These are phyloP conservation scores for Periconia sp. DNA, from an alignment of 2,329 filamentous ascomycete genomes.

Conservation along the genomic window DNA sequence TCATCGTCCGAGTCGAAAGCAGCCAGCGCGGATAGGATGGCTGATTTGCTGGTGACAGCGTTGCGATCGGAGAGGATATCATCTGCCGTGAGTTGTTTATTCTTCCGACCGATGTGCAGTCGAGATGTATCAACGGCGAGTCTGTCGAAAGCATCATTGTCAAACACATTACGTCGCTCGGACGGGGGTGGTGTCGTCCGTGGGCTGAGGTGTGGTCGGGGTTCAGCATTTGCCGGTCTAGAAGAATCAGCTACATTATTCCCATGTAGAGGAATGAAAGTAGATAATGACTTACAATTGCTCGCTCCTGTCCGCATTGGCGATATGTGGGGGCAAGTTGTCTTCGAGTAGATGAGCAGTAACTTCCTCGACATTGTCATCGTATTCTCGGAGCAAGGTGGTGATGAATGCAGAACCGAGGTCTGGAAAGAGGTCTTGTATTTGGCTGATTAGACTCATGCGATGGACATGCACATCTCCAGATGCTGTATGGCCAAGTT, in stretches of 20 bases:
- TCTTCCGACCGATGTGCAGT: slow-evolving; percentile 79
- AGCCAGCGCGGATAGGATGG: slow-evolving; percentile 85
- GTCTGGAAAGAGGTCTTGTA: slow-evolving; percentile 94
- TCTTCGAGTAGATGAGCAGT: slow-evolving; percentile 82
- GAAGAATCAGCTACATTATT: slow-evolving; percentile 16
- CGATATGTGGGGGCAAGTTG: slow-evolving; percentile 72
- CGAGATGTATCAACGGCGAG: slow-evolving; percentile 70
- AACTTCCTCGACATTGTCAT: slow-evolving; percentile 77
- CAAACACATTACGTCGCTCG: slow-evolving; percentile 74
- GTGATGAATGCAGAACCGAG: slow-evolving; percentile 83
- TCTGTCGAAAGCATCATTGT: slow-evolving; percentile 74
- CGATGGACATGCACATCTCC: slow-evolving; percentile 74
- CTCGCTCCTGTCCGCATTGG: slow-evolving; percentile 67
- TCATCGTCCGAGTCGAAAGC: slow-evolving; percentile 94
- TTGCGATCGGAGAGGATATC: slow-evolving; percentile 70
- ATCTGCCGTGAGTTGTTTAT: slow-evolving; percentile 70
- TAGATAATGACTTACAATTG: slow-evolving; percentile 54
- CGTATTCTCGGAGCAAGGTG: slow-evolving; percentile 79
- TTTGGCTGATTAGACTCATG: slow-evolving; percentile 82
- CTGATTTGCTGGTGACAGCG: slow-evolving; percentile 75
- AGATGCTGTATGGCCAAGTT: slow-evolving; percentile 43
- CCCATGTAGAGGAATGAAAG: background rate
- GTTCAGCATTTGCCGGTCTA: slow-evolving; percentile 22
- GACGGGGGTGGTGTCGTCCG: slow-evolving; percentile 63
- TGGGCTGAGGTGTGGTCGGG: slow-evolving; percentile 58